Conservation (phyloP, 768 basidiomycete species). For the Rubroboletus satanas region DNA sequence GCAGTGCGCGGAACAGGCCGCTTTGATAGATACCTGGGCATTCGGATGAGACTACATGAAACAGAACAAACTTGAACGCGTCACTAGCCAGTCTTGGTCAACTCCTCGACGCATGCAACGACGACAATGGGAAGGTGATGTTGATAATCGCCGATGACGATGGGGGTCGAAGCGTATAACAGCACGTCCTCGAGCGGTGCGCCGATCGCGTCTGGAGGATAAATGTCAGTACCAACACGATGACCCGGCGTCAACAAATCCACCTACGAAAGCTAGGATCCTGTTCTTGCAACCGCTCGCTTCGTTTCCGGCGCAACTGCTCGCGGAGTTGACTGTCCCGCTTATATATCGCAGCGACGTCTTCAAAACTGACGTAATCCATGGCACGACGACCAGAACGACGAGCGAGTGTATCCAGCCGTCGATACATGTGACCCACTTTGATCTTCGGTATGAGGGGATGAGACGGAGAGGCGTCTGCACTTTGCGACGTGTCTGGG, state of each 20-base stretch:
- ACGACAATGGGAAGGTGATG: slow-evolving; percentile 39
- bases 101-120: slow-evolving; percentile 42
- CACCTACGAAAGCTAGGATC: slow-evolving; percentile 28
- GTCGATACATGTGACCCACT: slow-evolving; percentile 22
- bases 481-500: not conserved
- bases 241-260: not conserved
- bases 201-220: slow-evolving; percentile 34
- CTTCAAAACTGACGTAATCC: slow-evolving; percentile 27
- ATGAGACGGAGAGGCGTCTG: not conserved
- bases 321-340: slow-evolving; percentile 23
- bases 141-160: slow-evolving; percentile 35
- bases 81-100: slow-evolving; percentile 41
- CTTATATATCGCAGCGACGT: slow-evolving; percentile 16
- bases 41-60: not conserved
- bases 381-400: slow-evolving; percentile 21
- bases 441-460: slow-evolving; percentile 18
- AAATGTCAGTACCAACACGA: not conserved
- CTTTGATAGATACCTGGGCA: slow-evolving; percentile 40
- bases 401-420: slow-evolving; percentile 24
- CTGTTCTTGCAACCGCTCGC: slow-evolving; percentile 16
- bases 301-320: slow-evolving; percentile 18
- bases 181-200: slow-evolving; percentile 34
- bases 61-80: not conserved
- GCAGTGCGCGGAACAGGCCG: slow-evolving; percentile 41
- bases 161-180: slow-evolving; percentile 29